Conservation (phyloP, 169 alveolate genomes). For the Hammondia hammondi region DNA sequence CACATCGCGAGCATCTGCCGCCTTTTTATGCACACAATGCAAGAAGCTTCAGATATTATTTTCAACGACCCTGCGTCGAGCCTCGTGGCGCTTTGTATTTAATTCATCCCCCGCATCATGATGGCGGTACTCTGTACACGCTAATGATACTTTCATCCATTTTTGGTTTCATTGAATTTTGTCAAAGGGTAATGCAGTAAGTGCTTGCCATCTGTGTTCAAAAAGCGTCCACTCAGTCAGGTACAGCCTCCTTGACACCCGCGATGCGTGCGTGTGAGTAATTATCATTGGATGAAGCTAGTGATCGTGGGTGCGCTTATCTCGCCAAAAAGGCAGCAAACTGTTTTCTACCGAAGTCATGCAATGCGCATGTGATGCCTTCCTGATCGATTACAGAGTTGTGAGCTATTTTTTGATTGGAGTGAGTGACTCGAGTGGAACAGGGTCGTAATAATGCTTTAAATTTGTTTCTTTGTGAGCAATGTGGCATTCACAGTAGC, state of each 20-base stretch:
- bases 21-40: not conserved
- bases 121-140: not conserved
- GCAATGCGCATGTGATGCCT: no score
- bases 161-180: not conserved
- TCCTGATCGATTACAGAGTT: no score
- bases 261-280: not conserved
- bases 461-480: no score
- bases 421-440: no score
- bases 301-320: not conserved
- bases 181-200: not conserved
- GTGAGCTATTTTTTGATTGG: no score
- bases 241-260: not conserved
- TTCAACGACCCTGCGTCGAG: constrained; percentile 36
- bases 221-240: not conserved
- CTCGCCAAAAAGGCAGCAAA: not conserved
- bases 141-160: not conserved
- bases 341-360: not conserved
- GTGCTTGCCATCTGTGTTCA: not conserved
- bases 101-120: not conserved
- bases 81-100: constrained; percentile 15
- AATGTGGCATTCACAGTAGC: no score
- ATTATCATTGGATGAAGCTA: not conserved
- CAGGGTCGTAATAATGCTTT: no score
- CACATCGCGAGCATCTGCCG: not conserved
- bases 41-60: not conserved